Conservation (phyloP, 208 protist species). For the Crithidia mellificae region DNA sequence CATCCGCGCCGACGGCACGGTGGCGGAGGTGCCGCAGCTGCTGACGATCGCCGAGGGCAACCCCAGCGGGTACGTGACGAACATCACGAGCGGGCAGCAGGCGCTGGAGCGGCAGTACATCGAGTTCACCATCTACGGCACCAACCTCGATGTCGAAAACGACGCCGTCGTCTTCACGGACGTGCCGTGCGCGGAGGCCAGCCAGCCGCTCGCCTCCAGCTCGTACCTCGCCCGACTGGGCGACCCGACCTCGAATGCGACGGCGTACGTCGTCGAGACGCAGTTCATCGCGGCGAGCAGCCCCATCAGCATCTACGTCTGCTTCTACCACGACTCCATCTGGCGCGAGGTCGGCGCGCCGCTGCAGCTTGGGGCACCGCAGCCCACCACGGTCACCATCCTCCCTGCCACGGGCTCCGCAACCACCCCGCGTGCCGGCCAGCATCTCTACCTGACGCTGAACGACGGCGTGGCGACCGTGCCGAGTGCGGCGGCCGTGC, state of each 20-base stretch:
- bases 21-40: constrained; percentile 85
- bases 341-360: constrained; percentile 70
- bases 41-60: constrained; percentile 58
- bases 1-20: constrained; percentile 58
- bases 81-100: constrained; percentile 24
- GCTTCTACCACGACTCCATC: constrained; percentile 46
- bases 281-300: constrained; percentile 52
- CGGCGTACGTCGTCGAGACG: constrained; percentile 50
- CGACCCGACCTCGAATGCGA: constrained; percentile 39
- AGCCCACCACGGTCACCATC: constrained; percentile 47
- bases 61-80: constrained; percentile 68
- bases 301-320: constrained; percentile 55
- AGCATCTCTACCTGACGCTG: constrained; percentile 69
- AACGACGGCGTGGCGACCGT: constrained; percentile 11
- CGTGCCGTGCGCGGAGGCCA: constrained; percentile 43
- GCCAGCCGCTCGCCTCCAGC: constrained; percentile 38
- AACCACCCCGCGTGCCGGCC: constrained; percentile 64
- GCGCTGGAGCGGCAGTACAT: constrained; percentile 77
- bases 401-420: constrained; percentile 24
- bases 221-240: constrained; percentile 42
- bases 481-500: constrained; percentile 32
- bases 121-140: constrained; percentile 59
- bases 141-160: constrained; percentile 33
- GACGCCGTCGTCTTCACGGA: constrained; percentile 78
- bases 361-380: constrained; percentile 44